Evolutionary conservation across 495 filamentous ascomycete species (phyloP).

Genomic region (Hypoxylon cercidicola): DNA sequence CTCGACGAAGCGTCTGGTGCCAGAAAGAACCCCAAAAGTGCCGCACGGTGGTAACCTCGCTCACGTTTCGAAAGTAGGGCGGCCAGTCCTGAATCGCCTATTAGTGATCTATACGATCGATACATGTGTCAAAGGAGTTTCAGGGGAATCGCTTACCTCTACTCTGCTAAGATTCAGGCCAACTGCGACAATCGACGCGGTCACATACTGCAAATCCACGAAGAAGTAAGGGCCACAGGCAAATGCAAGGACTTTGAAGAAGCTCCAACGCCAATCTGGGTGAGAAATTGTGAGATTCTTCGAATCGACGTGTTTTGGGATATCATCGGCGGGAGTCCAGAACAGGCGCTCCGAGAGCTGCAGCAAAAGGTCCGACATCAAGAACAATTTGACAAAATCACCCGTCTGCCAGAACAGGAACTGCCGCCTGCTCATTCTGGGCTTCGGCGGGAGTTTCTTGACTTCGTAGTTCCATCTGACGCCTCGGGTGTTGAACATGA

Average conservation of each 20-base stretch:
- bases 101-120: not conserved
- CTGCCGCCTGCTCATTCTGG: not conserved
- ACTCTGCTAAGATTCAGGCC: too few relatives aligned
- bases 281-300: not conserved
- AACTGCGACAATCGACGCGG: too few relatives aligned
- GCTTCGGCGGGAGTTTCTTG: constrained; percentile 2
- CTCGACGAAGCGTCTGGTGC: constrained; percentile 8
- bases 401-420: not conserved
- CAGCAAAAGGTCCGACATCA: constrained; percentile 1
- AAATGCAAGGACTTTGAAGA: not conserved
- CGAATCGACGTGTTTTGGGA: not conserved
- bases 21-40: constrained; percentile 11
- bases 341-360: not conserved
- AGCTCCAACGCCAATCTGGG: constrained; percentile 2
- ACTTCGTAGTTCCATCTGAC: constrained; percentile 15
- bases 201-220: too few relatives aligned
- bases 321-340: not conserved
- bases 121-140: too few relatives aligned
- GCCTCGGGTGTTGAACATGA: constrained; percentile 8
- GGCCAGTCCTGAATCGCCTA: constrained; percentile 1
- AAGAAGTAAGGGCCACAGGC: too few relatives aligned
- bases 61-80: constrained; percentile 3
- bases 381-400: not conserved
- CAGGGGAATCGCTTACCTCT: too few relatives aligned
- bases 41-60: not conserved